Base-by-base conservation (phyloP, 352 stramenopile species). In the Pythium brachiatum region DNA sequence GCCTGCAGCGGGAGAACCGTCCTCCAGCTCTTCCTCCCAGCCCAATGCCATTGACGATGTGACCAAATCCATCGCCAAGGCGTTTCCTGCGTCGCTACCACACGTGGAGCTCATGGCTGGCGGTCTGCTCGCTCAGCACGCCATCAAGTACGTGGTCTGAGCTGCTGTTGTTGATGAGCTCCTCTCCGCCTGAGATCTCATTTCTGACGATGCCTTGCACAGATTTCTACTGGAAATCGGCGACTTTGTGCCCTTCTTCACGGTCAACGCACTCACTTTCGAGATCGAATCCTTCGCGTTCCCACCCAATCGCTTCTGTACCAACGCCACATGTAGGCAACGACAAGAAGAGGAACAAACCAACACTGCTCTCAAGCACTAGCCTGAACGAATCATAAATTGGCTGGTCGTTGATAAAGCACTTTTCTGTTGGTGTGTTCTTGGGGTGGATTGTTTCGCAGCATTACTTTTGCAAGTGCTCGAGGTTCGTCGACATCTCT, bases 401-500 rank as follows among this genome's bases (percentile, higher is more conserved):
- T 48, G 18, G 7, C 20, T 27, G 18, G 41, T 21, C 2, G 15
- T 7, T 48, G 41, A 48, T 48, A 27, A 27, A 48, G 21, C 18
- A 26, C 41, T 47, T 47, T 5, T 47, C n/a, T 25, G 41, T n/a
- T 48, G 8, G 41, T 48, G 5, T 47, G 7, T n/a, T 15, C 5
- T n/a, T 12, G 7, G 41, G 21, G 4, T 20, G 13, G 5, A 1
- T 27, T 21, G 41, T 16, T 1, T 50, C 27, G 20, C 6, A 5
- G 3, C 38, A 2, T 54, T 38, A 75, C 50, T 73, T 53, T 57
- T 77, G 66, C 39, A 80, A 51, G 21, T 80, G 69, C 60, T 82
- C 68, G 53, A 94, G 54, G 15, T 81, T 81, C 27, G 72, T 63
- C 12, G 59, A 78, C 60, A 94, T 70, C 41, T 92, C 83, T 32